These are phyloP conservation scores for Lentinula edodes DNA, from an alignment of 768 basidiomycete species.

Conservation along the genomic window DNA sequence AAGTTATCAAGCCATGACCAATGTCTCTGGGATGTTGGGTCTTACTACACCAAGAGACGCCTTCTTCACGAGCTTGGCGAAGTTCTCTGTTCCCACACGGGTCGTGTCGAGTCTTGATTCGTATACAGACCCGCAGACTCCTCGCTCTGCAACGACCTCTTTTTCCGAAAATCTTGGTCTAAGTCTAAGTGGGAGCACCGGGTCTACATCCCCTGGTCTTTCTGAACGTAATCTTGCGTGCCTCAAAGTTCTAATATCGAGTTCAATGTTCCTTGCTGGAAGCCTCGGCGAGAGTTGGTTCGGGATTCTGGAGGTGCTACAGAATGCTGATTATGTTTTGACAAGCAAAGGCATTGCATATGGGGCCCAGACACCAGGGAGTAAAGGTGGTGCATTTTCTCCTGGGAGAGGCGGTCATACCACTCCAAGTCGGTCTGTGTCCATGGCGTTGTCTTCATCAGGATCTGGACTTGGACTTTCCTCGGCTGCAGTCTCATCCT, in stretches of 20 bases:
- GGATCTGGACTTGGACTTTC: neutral
- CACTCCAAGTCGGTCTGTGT: constrained; percentile 32
- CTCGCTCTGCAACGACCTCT: constrained; percentile 46
- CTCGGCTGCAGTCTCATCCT: constrained; percentile 8
- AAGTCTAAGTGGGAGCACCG: constrained; percentile 18
- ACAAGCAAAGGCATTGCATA: constrained; percentile 46
- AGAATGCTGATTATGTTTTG: constrained; percentile 93
- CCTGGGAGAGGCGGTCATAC: constrained; percentile 22
- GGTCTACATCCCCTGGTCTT: constrained; percentile 57
- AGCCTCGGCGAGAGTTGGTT: constrained; percentile 90
- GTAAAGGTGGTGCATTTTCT: constrained; percentile 25
- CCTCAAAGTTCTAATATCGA: constrained; percentile 73
- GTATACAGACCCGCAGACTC: constrained; percentile 46
- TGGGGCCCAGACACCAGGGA: constrained; percentile 14
- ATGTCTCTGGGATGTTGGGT: constrained; percentile 85
- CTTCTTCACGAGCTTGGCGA: constrained; percentile 85
- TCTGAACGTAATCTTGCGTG: constrained; percentile 91
- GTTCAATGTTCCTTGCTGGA: constrained; percentile 79
- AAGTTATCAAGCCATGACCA: constrained; percentile 79
- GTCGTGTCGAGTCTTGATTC: constrained; percentile 75
- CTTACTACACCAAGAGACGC: constrained; percentile 87
- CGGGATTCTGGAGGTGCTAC: constrained; percentile 81
- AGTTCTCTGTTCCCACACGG: constrained; percentile 85
- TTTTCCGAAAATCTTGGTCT: constrained; percentile 69
- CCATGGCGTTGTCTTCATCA: constrained; percentile 22